phyloP scores from a whole-genome alignment of 2,329 filamentous ascomycete genomes.

The Dactylonectria estremocensis region DNA sequence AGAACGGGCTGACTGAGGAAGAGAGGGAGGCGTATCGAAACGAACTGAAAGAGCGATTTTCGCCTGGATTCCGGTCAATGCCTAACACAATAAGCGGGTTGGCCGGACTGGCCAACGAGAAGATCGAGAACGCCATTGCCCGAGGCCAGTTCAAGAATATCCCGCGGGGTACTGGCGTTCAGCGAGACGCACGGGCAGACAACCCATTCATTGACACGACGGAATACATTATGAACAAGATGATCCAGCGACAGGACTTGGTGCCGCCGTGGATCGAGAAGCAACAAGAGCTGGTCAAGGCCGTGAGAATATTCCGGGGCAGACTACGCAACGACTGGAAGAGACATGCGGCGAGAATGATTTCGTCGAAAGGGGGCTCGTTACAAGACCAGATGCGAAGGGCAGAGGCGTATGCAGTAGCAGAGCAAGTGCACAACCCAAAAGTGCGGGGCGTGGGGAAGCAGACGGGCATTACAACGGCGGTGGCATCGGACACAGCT shows the following conservation, averaged over 20 bases:
- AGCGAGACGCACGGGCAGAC: constrained; percentile 85
- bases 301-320: constrained; percentile 78
- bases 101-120: constrained; percentile 87
- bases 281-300: constrained; percentile 87
- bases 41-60: constrained; percentile 86
- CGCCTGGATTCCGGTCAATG: constrained; percentile 78
- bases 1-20: constrained; percentile 73
- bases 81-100: constrained; percentile 85
- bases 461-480: constrained; percentile 62
- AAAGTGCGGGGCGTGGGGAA: constrained; percentile 59
- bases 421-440: constrained; percentile 79
- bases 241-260: constrained; percentile 96
- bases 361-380: constrained; percentile 82
- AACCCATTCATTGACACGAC: constrained; percentile 96
- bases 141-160: constrained; percentile 91
- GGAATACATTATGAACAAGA: constrained; percentile 98
- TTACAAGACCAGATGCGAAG: constrained; percentile 80
- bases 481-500: constrained; percentile 65
- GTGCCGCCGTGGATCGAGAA: constrained; percentile 99
- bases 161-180: constrained; percentile 82
- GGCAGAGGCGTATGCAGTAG: constrained; percentile 81
- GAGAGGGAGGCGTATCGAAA: constrained; percentile 81
- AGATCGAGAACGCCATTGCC: constrained; percentile 94
- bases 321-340: constrained; percentile 88
- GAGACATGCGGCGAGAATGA: constrained; percentile 83